Conservation (phyloP, 129 eudicot genomes). For the Centaurea solstitialis region DNA sequence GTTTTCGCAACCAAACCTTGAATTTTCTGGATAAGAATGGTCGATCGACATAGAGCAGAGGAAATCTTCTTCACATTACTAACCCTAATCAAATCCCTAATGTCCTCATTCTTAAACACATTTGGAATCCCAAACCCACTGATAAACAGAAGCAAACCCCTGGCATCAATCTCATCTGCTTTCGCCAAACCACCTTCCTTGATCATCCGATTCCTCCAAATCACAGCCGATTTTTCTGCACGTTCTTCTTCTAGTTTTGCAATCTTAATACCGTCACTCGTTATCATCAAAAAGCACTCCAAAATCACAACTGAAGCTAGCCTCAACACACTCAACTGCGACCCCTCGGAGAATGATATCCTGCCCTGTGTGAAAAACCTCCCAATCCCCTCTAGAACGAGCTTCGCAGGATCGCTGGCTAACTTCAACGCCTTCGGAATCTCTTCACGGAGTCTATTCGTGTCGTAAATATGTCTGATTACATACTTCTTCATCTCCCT, state of each 20-base stretch:
- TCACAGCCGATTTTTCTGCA: slow-evolving; percentile 42
- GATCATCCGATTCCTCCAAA: slow-evolving; percentile 59
- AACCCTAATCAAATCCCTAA: slow-evolving; percentile 49
- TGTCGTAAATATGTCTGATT: slow-evolving; percentile 22
- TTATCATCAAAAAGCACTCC: slow-evolving; percentile 64
- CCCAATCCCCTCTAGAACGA: slow-evolving; percentile 58
- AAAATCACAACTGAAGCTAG: slow-evolving; percentile 50
- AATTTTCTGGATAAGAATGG: slow-evolving; percentile 40
- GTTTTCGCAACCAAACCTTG: slow-evolving; percentile 40
- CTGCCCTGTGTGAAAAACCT: slow-evolving; percentile 49
- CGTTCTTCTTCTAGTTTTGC: slow-evolving; percentile 27
- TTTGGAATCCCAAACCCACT: slow-evolving; percentile 67
- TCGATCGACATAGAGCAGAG: slow-evolving; percentile 44
- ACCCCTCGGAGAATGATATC: slow-evolving; percentile 27
- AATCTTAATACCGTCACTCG: slow-evolving; percentile 31
- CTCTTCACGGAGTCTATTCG: slow-evolving; percentile 37
- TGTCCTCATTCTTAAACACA: slow-evolving; percentile 43
- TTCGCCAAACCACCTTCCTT: slow-evolving; percentile 51
- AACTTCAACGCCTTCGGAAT: slow-evolving; percentile 51
- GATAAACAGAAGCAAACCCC: slow-evolving; percentile 64
- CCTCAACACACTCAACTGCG: slow-evolving; percentile 31
- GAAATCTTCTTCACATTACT: slow-evolving; percentile 40
- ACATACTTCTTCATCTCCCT: slow-evolving; percentile 41
- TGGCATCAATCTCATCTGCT: slow-evolving; percentile 58
- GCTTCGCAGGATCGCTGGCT: slow-evolving; percentile 51